Evolutionary conservation across 768 basidiomycete genomes (phyloP), one percentile per base, ranked within the genome.

Genomic region (button mushroom (Agaricus bisporus)): DNA sequence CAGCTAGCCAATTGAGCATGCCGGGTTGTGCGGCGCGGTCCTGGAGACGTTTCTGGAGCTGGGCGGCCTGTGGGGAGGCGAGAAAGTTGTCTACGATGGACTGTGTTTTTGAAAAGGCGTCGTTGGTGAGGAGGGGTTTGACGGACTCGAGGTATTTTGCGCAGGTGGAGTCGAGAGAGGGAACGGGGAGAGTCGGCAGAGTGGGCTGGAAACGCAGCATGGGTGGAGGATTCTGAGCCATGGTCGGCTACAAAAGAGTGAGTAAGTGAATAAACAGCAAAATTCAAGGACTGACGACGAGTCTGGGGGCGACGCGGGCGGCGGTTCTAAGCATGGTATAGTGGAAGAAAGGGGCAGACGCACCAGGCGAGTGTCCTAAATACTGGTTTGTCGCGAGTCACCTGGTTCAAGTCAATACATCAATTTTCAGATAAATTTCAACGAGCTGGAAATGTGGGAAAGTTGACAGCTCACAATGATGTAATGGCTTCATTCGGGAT

Each of bases 131-230:
- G 56, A 88, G 85, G 0, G 95, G 94, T 41, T 79, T 74, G 17
- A 94, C 83, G 4, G 85, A 80, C 58, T 93, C 88, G 60, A 97
- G 83, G 73, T 98, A 98, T 65, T 95, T 95, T 53, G 80, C 68
- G 29, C 88, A 75, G 0, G 95, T 98, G 1, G 91, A 89, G 8
- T 81, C 69, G 39, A 98, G 79, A 1, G 88, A 69, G 0, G 95
- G 95, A 0, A 98, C 85, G 18, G 95, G 95, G 6, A 98, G 80
- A 28, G 66, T 73, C 2, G 89, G 89, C 0, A 91, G 72, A 1
- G 85, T 84, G 1, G 79, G 77, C 56, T 91, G 84, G 70, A 78
- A 89, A 28, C 85, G 78, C 32, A 90, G 75, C 86, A 89, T 90
- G 1, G 82, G 77, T 0, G 76, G 71, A 9, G 79, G n/a, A 71